A percentile compares a stretch with the other conserved stretches of the same genome.
phyloP scores from a whole-genome alignment of 805 yeast species.

The Cyberlindnera galapagoensis region DNA sequence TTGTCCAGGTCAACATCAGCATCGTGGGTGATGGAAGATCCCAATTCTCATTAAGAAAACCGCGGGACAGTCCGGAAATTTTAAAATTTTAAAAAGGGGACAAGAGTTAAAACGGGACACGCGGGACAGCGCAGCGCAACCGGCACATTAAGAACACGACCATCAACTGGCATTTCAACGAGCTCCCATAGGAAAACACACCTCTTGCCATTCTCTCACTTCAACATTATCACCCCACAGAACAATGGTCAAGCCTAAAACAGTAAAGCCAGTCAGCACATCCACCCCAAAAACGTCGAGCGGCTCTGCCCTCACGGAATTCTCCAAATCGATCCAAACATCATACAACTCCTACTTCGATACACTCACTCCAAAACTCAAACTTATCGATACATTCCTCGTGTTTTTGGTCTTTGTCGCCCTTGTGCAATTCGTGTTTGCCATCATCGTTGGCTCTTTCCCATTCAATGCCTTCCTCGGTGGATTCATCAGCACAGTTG shows the following conservation, averaged over 20 bases:
- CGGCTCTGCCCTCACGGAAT: constrained; percentile 16
- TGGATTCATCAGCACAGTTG: constrained; percentile 88
- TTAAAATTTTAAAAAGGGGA: too few species aligned
- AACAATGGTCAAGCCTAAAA: background rate
- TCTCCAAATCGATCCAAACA: constrained; percentile 25
- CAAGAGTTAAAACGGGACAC: too few species aligned
- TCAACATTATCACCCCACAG: too few species aligned
- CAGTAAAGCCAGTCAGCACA: constrained; percentile 1
- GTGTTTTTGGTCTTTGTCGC: constrained; percentile 71
- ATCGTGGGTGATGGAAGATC: too few species aligned
- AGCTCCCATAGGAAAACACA: too few species aligned
- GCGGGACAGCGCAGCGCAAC: too few species aligned
- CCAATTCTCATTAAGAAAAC: too few species aligned
- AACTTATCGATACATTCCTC: constrained; percentile 73
- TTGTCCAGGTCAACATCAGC: too few species aligned
- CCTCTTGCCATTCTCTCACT: too few species aligned
- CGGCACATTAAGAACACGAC: too few species aligned
- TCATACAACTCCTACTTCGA: constrained; percentile 29
- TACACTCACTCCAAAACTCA: constrained; percentile 37
- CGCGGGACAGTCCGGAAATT: too few species aligned
- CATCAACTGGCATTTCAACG: too few species aligned
- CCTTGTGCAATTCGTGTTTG: constrained; percentile 70
- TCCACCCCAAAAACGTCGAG: background rate
- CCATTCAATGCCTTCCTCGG: constrained; percentile 97
- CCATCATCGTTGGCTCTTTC: constrained; percentile 73